These are phyloP conservation scores for Sphaerulina musiva DNA, from an alignment of 2,329 filamentous ascomycete genomes.

Conservation along the genomic window DNA sequence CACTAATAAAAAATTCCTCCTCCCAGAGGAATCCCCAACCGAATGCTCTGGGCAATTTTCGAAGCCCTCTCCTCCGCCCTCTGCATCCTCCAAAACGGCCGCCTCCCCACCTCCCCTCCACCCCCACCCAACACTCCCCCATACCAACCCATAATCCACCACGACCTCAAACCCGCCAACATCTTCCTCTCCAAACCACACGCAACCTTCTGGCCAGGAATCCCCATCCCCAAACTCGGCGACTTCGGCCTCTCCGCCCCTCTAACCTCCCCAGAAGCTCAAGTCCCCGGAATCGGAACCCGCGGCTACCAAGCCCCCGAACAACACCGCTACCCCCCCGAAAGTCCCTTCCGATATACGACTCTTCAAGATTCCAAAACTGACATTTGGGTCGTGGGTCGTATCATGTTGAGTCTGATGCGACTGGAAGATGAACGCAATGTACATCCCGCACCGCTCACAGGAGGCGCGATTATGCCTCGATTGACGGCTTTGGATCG, in stretches of 20 bases:
- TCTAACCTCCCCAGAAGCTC: background rate
- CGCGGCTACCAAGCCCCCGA: background rate
- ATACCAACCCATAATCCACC: slow-evolving; percentile 1
- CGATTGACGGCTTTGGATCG: background rate
- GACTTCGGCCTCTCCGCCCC: slow-evolving; percentile 8
- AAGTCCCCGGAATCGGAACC: background rate
- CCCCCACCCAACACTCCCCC: background rate
- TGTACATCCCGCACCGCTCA: background rate
- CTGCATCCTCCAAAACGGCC: slow-evolving; percentile 6
- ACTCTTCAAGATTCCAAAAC: background rate
- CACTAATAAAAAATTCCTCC: too few species aligned
- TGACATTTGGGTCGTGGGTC: background rate
- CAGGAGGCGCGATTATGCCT: background rate
- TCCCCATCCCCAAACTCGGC: slow-evolving; percentile 5
- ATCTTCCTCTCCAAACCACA: slow-evolving; percentile 6
- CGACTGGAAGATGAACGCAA: background rate
- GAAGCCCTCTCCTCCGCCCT: slow-evolving; percentile 4
- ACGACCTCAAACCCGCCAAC: slow-evolving; percentile 12
- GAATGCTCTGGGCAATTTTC: slow-evolving; percentile 10
- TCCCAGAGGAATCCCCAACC: background rate
- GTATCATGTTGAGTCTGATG: slow-evolving; percentile 2
- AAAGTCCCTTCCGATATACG: background rate
- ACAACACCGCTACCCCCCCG: background rate
- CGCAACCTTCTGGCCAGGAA: background rate
- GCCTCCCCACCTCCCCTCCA: background rate